Evolutionary conservation across 1,284 basidiomycete genomes (phyloP), one percentile per base, ranked within the genome.

Genomic region (Xerocomus amazonicus): DNA sequence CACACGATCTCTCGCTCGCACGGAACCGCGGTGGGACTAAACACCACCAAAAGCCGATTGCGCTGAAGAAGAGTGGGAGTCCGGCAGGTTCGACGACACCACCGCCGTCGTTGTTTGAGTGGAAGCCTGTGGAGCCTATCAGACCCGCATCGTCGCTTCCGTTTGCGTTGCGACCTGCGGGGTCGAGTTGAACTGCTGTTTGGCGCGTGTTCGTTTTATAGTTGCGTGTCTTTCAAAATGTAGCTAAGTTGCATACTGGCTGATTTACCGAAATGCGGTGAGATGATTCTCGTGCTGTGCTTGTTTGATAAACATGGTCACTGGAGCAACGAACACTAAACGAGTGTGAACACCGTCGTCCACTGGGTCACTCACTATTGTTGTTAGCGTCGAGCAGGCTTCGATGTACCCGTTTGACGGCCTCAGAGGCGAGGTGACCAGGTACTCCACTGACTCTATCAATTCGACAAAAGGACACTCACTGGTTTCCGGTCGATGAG

Each of bases 121-220:
- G 84, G 84, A 79, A 83, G 12, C 83, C 84, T 0, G 60, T 87
- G 47, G 81, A 84, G 9, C 69, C 57, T 35, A 72, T 78, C 53
- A 54, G 54, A 13, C 70, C 71, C 1, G 65, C 46, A 55, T 65
- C 58, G 37, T 58, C 64, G n/a, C 60, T 74, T 41, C 63, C 73
- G 2, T 60, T 67, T 35, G 55, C 63, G 9, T 45, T 70, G 35
- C 47, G 62, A 23, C 59, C 59, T 39, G 34, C 41, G 12, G 57
- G 53, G 14, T 56, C 55, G 35, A 42, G 34, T 41, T 62, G 49
- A 40, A n/a, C n/a, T 19, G n/a, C 31, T 45, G 32, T 37, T 31
- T 19, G 23, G 19, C n/a, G 2, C 9, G 13, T 45, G 43, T 17
- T 29, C 28, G 44, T 38, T 16, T 29, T 29, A 16, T 28, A 23